A percentile compares a stretch with the other conserved stretches of the same genome.
These are phyloP conservation scores for Irpex sp. DNA, from an alignment of 1,284 basidiomycete genomes.

Conservation along the genomic window DNA sequence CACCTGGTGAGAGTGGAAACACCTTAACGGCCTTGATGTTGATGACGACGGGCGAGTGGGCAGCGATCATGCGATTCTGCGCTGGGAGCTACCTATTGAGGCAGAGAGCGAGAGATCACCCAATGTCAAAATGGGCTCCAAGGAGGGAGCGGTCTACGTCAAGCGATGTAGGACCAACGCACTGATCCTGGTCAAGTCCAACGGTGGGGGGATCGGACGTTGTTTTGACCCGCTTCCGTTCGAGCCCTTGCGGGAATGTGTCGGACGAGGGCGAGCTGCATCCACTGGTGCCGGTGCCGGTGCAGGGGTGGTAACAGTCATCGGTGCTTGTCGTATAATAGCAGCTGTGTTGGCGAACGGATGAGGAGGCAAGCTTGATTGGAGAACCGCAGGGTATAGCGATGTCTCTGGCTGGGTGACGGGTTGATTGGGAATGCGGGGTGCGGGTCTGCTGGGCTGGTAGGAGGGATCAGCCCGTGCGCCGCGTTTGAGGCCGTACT, in stretches of 20 bases:
- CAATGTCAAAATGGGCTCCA: too few relatives aligned
- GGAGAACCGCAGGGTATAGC: slow-evolving; percentile 9
- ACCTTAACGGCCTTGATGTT: too few relatives aligned
- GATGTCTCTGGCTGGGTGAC: too few relatives aligned
- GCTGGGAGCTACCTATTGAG: too few relatives aligned
- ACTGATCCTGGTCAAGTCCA: slow-evolving; percentile 15
- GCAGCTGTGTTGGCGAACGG: not conserved
- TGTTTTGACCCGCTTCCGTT: slow-evolving; percentile 10
- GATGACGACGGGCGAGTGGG: too few relatives aligned
- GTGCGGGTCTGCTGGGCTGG: slow-evolving; percentile 6
- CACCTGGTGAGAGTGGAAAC: too few relatives aligned
- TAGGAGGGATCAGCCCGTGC: slow-evolving; percentile 2
- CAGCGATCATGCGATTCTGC: too few relatives aligned
- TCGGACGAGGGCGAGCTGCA: slow-evolving; percentile 1
- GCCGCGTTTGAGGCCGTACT: slow-evolving; percentile 7
- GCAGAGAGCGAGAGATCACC: too few relatives aligned
- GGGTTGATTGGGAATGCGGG: slow-evolving; percentile 1
- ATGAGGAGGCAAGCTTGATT: slow-evolving; percentile 8
- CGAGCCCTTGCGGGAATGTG: slow-evolving; percentile 10
- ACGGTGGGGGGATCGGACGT: slow-evolving; percentile 14
- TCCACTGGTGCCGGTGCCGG: not conserved
- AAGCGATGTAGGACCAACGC: slow-evolving; percentile 10
- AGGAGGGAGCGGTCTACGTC: too few relatives aligned
- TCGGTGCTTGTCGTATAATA: not conserved
- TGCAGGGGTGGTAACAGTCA: not conserved